phyloP scores from a whole-genome alignment of 345 rosid genomes.

The Lagerstroemia speciosa region DNA sequence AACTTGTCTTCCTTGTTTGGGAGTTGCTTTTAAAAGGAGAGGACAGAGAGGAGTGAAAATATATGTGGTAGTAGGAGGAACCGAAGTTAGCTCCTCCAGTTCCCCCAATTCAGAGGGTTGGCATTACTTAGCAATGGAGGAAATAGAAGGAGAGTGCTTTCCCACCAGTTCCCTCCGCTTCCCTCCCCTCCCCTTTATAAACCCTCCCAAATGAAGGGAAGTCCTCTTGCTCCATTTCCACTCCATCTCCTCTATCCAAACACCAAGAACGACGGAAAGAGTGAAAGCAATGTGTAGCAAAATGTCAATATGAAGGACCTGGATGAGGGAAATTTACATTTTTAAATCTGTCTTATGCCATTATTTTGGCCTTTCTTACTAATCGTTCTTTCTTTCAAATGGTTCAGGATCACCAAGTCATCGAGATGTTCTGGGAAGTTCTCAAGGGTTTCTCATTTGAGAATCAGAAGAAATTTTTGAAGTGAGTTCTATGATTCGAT shows the following conservation, averaged over 20 bases:
- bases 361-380: neutral
- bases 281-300: no score
- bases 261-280: neutral
- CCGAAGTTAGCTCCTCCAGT: no score
- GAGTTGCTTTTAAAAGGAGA: neutral
- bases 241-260: neutral
- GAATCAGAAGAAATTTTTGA: conserved; percentile 82
- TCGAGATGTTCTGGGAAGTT: conserved; percentile 94
- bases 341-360: neutral
- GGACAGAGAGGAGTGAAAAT: neutral
- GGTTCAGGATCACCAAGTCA: conserved; percentile 87
- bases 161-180: neutral
- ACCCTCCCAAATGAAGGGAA: neutral
- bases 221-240: neutral
- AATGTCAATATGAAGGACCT: no score
- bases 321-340: conserved; percentile 25
- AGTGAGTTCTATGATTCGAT: conserved; percentile 35
- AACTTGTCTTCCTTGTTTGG: neutral
- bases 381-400: neutral
- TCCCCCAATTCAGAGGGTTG: neutral
- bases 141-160: neutral
- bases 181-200: neutral
- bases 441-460: conserved; percentile 81
- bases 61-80: neutral
- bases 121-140: neutral